Percentiles rank a stretch among this genome's conserved stretches.
Conservation (phyloP, 305 asterid species). For the Fraxinus baroniana region DNA sequence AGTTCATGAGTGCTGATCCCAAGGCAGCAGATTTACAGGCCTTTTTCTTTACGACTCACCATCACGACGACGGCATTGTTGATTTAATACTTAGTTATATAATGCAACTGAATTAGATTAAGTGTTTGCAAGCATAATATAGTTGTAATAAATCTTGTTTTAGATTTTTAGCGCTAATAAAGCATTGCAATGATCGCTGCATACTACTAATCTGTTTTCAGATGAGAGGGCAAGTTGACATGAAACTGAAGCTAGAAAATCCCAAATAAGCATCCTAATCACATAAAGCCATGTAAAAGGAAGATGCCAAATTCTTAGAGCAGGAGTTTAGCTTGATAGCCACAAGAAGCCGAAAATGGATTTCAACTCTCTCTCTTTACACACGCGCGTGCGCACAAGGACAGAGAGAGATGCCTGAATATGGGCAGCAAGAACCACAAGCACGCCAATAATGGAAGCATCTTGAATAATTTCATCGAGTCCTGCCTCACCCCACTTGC, state of each 20-base stretch:
- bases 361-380: background rate
- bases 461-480: constrained; percentile 55
- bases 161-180: background rate
- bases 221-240: background rate
- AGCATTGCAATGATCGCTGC: background rate
- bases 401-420: constrained; percentile 37
- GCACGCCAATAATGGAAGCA: constrained; percentile 48
- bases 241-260: background rate
- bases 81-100: background rate
- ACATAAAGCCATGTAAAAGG: background rate
- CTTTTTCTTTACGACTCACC: background rate
- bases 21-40: background rate
- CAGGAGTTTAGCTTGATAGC: background rate
- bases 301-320: background rate
- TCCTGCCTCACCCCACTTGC: constrained; percentile 65
- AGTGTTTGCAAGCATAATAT: background rate
- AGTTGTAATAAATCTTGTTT: background rate
- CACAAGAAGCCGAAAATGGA: background rate
- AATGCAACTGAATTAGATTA: background rate
- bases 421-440: constrained; percentile 69
- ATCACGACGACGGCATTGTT: background rate
- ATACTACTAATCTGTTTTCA: background rate
- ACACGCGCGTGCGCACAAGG: background rate
- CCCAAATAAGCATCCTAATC: background rate
- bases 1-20: background rate